phyloP scores from a whole-genome alignment of 768 basidiomycete species.

The Leccinum boreale region DNA sequence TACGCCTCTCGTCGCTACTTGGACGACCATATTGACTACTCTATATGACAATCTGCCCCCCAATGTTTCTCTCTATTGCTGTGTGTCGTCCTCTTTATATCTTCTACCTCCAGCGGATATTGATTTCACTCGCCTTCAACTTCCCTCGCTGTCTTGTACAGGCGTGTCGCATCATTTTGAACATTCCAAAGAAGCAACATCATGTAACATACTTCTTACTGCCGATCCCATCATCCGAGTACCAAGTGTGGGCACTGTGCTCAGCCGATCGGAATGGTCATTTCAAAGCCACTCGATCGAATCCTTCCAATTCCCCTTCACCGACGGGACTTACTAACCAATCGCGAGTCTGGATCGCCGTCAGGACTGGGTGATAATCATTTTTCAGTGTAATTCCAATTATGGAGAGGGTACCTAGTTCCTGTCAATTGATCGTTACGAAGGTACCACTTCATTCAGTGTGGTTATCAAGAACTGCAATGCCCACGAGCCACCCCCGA shows the following conservation, averaged over 20 bases:
- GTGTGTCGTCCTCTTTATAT: constrained; percentile 7
- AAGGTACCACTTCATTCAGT: not conserved
- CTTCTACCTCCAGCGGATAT: not conserved
- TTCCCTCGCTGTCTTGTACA: not conserved
- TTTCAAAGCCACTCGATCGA: too few species aligned
- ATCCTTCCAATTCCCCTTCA: not conserved
- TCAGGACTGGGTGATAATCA: not conserved
- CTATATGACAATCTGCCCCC: constrained; percentile 14
- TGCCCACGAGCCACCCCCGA: too few species aligned
- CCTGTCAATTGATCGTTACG: not conserved
- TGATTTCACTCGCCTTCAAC: not conserved
- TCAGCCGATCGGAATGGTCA: too few species aligned
- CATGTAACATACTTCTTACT: too few species aligned
- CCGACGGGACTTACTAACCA: not conserved
- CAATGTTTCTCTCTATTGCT: constrained; percentile 12
- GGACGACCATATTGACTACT: not conserved
- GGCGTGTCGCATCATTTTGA: constrained; percentile 19
- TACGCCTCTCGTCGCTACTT: not conserved
- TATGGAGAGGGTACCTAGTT: not conserved
- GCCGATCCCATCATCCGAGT: too few species aligned
- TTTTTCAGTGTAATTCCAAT: too few species aligned
- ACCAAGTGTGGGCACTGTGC: too few species aligned
- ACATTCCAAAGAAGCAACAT: too few species aligned
- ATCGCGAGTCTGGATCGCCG: not conserved
- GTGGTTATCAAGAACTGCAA: not conserved